Percentiles rank a stretch among this genome's conserved stretches.
Evolutionary conservation across 2,329 filamentous ascomycete genomes (phyloP).

Genomic region (Pleomassaria siparia): DNA sequence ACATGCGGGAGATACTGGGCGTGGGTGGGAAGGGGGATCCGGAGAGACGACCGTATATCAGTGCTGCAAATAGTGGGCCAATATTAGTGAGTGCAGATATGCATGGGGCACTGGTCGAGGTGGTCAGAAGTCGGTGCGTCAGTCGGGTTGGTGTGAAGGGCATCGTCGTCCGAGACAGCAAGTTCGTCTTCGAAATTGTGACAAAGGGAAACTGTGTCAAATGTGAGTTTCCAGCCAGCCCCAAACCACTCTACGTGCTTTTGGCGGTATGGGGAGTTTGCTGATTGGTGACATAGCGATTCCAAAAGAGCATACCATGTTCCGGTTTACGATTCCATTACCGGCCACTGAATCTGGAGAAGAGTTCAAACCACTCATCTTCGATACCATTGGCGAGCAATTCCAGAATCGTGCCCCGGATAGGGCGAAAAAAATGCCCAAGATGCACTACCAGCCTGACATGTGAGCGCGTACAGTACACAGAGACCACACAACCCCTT

Average conservation of each 20-base stretch:
- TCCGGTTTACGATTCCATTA: conserved; percentile 70
- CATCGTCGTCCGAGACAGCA: conserved; percentile 86
- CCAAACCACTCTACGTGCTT: too few species aligned
- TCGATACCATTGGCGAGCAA: conserved; percentile 86
- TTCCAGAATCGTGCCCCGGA: conserved; percentile 82
- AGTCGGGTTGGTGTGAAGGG: conserved; percentile 81
- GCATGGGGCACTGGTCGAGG: conserved; percentile 81
- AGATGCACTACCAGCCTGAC: conserved; percentile 74
- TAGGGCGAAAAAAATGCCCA: conserved; percentile 88
- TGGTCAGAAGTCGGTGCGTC: conserved; percentile 78
- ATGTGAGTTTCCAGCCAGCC: conserved; percentile 53
- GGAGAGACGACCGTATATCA: conserved; percentile 50
- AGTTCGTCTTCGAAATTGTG: conserved; percentile 82
- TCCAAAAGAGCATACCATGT: conserved; percentile 88
- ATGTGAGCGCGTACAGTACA: conserved; percentile 63
- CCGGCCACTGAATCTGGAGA: conserved; percentile 23
- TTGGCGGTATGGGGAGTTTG: background rate
- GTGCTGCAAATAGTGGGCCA: conserved; percentile 62
- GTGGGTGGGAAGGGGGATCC: conserved; percentile 44
- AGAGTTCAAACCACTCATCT: conserved; percentile 59
- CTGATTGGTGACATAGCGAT: conserved; percentile 53
- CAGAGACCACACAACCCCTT: background rate
- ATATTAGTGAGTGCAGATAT: conserved; percentile 86
- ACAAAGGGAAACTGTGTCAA: conserved; percentile 72
- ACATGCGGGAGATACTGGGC: conserved; percentile 80